Evolutionary conservation across 192 early-diverging fungal species (phyloP), one percentile per base, ranked within the genome.

Genomic region (Coemansia sp.): DNA sequence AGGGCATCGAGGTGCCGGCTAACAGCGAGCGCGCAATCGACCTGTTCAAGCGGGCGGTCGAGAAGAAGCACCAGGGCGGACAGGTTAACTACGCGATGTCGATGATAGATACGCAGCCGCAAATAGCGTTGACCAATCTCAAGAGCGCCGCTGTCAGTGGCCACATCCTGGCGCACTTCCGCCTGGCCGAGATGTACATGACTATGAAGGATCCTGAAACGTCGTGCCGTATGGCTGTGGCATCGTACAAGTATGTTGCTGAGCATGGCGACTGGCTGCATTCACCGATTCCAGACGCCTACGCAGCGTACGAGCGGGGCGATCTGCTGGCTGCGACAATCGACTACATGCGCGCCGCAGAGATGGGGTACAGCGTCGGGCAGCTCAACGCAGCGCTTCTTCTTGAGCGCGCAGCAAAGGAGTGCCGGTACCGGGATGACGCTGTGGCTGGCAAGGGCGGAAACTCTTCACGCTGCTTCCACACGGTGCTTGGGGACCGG

Each of bases 311-410:
- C 51, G 59, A 59, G 23, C 72, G 74, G 7, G 89, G 87, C 30
- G 90, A 93, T 71, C 66, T 85, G 35, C 89, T 92, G 20, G 82
- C 78, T 18, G 92, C 94, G 1, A 69, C 91, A 5, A 37, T 95
- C 6, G 66, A 84, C 20, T 96, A 94, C 79, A 79, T 91, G 59
- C 77, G 90, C 39, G 93, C 92, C 1, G 95, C 96, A 1, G 96
- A 99, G 75, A 86, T 89, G 65, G 97, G 97, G 9, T 87, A 88
- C 72, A 92, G 94, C 66, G 79, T 91, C 4, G 93, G 90, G 2
- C 95, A 97, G 76, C 81, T 88, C 15, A 97, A 97, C 75, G 90
- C 92, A 33, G 97, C 97, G 4, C 92, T 90, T 82, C 70, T 99
- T 42, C 71, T 99, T 34, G 97, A 99, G 72, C 61, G 64, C 1